Conservation (phyloP, 208 protist genomes). For the Tritrichomonas musculus region DNA sequence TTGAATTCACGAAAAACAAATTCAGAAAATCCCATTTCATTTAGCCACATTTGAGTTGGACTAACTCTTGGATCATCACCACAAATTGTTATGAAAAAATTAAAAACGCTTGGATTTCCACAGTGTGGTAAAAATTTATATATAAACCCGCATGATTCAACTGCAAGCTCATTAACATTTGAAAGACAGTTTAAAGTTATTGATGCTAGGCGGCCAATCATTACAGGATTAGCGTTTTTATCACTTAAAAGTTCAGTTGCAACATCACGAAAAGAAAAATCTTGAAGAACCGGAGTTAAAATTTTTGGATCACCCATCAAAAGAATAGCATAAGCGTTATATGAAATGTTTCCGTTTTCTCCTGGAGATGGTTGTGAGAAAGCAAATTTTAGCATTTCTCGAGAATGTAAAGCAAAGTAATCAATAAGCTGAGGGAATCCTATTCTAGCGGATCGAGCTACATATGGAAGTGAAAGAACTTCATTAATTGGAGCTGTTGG, state of each 20-base stretch:
- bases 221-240: background rate
- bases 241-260: background rate
- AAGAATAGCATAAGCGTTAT: background rate
- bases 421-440: background rate
- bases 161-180: background rate
- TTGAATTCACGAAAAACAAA: background rate
- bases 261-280: background rate
- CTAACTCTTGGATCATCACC: background rate
- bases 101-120: conserved; percentile 2
- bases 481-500: background rate
- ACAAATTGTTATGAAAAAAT: background rate
- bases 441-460: background rate
- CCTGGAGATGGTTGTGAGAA: too few species aligned
- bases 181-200: background rate
- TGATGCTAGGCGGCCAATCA: background rate
- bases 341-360: background rate
- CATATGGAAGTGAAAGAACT: background rate
- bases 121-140: background rate
- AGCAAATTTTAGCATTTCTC: background rate
- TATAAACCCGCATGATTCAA: background rate
- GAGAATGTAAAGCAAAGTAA: background rate
- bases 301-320: background rate
- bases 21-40: background rate
- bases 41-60: background rate
- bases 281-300: background rate